Evolutionary conservation across 108 stramenopile species (phyloP), one percentile per base, ranked within the genome.

Genomic region (Discostella stelligeroides): DNA sequence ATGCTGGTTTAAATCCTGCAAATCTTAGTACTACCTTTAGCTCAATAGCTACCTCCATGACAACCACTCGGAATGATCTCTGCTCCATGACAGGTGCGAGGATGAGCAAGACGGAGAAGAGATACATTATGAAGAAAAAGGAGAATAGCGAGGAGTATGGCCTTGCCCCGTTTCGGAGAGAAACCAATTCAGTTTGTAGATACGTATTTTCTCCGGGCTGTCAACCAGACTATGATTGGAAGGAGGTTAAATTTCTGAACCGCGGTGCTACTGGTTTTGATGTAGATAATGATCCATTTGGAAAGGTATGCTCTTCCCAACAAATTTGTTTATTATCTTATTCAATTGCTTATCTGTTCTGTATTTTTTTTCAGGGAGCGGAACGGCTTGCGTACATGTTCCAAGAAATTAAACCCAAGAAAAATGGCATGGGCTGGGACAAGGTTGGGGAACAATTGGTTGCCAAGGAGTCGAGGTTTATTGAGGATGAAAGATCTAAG

Each of bases 361-460:
- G 21, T 21, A 2, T 39, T n/a, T 45, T 1, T 12, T 21, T 30
- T 10, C 27, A 47, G 61, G 73, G 81, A 13, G 81, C 72, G 20
- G 81, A 82, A 63, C 51, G 76, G 21, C 72, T 82, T 8, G 81
- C 81, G 5, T 70, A 75, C 47, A 55, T 63, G 42, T 75, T 75
- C 48, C 53, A 70, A 34, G 73, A 83, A 15, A 60, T 73, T 29
- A 75, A 80, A 40, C 45, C 28, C 17, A 70, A 70, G 34, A 8
- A 10, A 47, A 21, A 13, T 5, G 45, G 70, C 8, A 39, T 37
- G 40, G 51, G 68, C 14, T 73, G 54, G 68, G 69, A 75, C 1
- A 50, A 53, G 47, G 71, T 80, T 7, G 82, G 82, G 3, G 30
- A 68, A 25, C 17, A 21, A 20, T 30, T 74, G 63, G 78, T 80